These are phyloP conservation scores for Trichoderma reesei DNA, from an alignment of 495 filamentous ascomycete species.

Conservation along the genomic window DNA sequence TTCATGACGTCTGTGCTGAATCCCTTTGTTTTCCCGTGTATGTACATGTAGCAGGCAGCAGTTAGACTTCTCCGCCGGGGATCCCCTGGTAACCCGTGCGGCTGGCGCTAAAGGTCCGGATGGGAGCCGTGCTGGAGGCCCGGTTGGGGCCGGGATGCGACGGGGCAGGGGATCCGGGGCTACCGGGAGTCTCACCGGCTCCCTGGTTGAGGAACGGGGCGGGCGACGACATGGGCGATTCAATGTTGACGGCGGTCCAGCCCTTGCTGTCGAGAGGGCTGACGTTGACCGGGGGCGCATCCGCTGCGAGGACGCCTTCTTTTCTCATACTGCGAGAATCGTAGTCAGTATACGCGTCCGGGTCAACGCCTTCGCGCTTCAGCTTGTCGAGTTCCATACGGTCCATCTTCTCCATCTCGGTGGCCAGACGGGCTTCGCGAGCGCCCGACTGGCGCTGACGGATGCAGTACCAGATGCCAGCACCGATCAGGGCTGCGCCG, in stretches of 20 bases:
- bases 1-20: background rate
- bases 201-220: slow-evolving; percentile 1
- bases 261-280: slow-evolving; percentile 4
- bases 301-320: slow-evolving; percentile 1
- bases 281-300: background rate
- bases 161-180: background rate
- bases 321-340: slow-evolving; percentile 17
- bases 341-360: slow-evolving; percentile 31
- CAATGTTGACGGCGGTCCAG: background rate
- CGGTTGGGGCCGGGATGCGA: background rate
- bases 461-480: slow-evolving; percentile 33
- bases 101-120: background rate
- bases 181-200: background rate
- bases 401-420: slow-evolving; percentile 46
- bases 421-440: slow-evolving; percentile 48
- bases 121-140: background rate
- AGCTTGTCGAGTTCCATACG: slow-evolving; percentile 54
- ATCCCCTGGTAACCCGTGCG: background rate
- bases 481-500: slow-evolving; percentile 35
- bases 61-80: slow-evolving; percentile 5
- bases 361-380: slow-evolving; percentile 33
- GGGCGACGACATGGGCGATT: slow-evolving; percentile 1
- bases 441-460: slow-evolving; percentile 40
- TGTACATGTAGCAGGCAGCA: too few relatives aligned
- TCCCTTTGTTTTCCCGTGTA: too few relatives aligned